Base-by-base conservation (phyloP, 2,329 filamentous ascomycete species). In the Cyphellophora attinorum region DNA sequence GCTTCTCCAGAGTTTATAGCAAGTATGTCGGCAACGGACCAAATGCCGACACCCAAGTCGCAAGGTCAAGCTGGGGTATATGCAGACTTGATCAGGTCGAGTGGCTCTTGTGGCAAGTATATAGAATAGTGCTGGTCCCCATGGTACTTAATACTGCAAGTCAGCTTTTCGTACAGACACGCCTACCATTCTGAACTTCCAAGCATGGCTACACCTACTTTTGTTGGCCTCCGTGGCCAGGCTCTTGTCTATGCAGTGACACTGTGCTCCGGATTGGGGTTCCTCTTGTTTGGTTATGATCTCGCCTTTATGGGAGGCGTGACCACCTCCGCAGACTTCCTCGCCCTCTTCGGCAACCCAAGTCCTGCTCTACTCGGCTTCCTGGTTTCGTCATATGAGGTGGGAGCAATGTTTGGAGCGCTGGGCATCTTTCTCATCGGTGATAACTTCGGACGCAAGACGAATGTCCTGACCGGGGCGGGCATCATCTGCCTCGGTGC, bases 261-360 rank as follows among this genome's bases (percentile, higher is more conserved):
- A 12, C 29, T 34, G 10, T 33, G 33, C 25, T 42, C 31, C 27
- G 38, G 35, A 10, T 32, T 42, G 10, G 44, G 41, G 8, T 47
- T 40, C 16, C 29, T 46, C 11, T 31, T 45, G 16, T 42, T 45
- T n/a, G 39, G 42, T 5, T 42, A 42, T 31, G 42, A 45, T 28
- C 37, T 52, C 63, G 42, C 81, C 52, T 78, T 85, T 11, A 85
- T 83, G 69, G 81, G 78, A 30, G 78, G 77, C 36, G 75, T 89
- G 45, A 63, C 88, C 37, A 84, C 80, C 3, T 69, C 88, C 50
- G 59, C 68, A 15, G 67, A 68, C 6, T 84, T 82, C 47, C 60
- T 75, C 3, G 48, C 54, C 2, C 56, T 60, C 11, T 77, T 77
- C 44, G 37, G 34, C 28, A 67, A 74, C 49, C 63, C 70, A 3